Percentiles rank a stretch among this genome's conserved stretches.
Conservation (phyloP, 169 alveolate species). For the Plasmodium adleri region DNA sequence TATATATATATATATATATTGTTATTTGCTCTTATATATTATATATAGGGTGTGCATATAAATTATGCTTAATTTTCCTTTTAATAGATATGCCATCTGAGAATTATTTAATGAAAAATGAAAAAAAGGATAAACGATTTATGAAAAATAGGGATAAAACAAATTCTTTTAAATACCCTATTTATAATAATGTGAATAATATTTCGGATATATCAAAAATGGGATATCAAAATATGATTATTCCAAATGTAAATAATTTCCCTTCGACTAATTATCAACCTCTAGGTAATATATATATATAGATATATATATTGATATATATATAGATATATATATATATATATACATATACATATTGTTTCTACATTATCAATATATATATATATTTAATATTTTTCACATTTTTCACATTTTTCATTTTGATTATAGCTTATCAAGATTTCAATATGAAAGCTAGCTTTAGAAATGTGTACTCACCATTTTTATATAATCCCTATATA, state of each 20-base stretch:
- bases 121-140: slow-evolving; percentile 18
- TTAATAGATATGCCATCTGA: slow-evolving; percentile 30
- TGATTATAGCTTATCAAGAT: no score
- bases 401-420: no score
- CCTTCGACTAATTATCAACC: not conserved
- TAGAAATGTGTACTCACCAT: not conserved
- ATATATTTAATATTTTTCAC: no score
- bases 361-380: slow-evolving; percentile 6
- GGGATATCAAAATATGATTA: slow-evolving; percentile 8
- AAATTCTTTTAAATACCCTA: slow-evolving; percentile 11
- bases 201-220: slow-evolving; percentile 38
- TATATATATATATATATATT: not conserved
- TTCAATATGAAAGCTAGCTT: no score
- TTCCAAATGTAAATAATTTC: slow-evolving; percentile 36
- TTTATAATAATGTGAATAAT: slow-evolving; percentile 34
- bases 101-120: slow-evolving; percentile 18
- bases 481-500: slow-evolving; percentile 25
- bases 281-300: not conserved
- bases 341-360: slow-evolving; percentile 3
- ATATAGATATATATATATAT: no score
- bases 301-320: no score
- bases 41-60: not conserved
- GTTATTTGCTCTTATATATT: not conserved
- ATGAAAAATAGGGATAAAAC: not conserved
- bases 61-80: not conserved